These are phyloP conservation scores for Geranium brycei DNA, from an alignment of 345 rosid species.

Conservation along the genomic window DNA sequence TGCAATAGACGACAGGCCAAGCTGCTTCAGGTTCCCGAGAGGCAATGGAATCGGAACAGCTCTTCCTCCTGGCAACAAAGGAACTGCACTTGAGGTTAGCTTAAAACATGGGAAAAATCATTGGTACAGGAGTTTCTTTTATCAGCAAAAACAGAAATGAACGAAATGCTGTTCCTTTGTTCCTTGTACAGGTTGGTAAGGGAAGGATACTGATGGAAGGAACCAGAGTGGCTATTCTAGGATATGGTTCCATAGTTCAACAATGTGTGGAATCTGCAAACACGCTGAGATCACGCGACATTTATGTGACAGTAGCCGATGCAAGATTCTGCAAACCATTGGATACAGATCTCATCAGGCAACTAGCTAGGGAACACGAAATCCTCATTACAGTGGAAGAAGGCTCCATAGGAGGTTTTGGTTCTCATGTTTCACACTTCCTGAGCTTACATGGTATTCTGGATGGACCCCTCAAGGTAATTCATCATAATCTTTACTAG, in stretches of 20 bases:
- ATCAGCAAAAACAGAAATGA: too few species aligned
- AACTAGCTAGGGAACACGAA: constrained; percentile 58
- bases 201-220: constrained; percentile 72
- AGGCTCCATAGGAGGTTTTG: constrained; percentile 81
- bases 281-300: constrained; percentile 27
- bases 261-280: constrained; percentile 48
- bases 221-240: constrained; percentile 55
- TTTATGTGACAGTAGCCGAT: constrained; percentile 59
- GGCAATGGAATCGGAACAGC: constrained; percentile 51
- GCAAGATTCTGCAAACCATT: constrained; percentile 91
- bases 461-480: constrained; percentile 70
- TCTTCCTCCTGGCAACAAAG: constrained; percentile 48
- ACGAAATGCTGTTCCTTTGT: neutral
- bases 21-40: constrained; percentile 76
- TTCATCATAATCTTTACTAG: neutral
- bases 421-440: constrained; percentile 73
- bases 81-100: constrained; percentile 45
- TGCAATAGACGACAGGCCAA: constrained; percentile 62
- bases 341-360: constrained; percentile 51
- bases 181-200: constrained; percentile 48
- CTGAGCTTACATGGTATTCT: constrained; percentile 55
- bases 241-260: constrained; percentile 72
- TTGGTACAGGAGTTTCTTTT: too few species aligned
- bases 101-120: too few species aligned
- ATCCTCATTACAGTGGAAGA: constrained; percentile 72